A percentile compares a stretch with the other conserved stretches of the same genome.
Conservation (phyloP, 768 basidiomycete genomes). For the Leccinum arenicola region DNA sequence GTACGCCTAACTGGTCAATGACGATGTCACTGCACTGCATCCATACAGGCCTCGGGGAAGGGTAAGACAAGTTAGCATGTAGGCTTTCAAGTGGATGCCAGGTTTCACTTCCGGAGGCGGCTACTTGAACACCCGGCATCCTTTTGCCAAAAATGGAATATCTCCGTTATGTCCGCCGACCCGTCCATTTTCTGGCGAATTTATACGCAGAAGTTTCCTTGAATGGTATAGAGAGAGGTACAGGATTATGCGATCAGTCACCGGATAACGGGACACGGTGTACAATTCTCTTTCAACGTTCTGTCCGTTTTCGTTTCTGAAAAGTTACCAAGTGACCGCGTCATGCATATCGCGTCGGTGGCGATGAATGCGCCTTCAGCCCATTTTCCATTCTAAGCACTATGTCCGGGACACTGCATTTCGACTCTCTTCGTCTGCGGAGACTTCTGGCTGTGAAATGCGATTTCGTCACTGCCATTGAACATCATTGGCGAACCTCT, state of each 20-base stretch:
- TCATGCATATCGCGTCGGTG: conserved; percentile 26
- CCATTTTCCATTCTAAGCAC: conserved; percentile 26
- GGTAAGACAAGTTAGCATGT: conserved; percentile 7
- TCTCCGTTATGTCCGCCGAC: conserved; percentile 2
- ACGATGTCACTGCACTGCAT: conserved; percentile 24
- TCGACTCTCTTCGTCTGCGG: conserved; percentile 25
- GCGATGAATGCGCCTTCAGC: conserved; percentile 28
- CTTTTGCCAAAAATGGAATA: background rate
- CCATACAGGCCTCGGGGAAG: conserved; percentile 5
- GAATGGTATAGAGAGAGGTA: conserved; percentile 12
- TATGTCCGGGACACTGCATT: conserved; percentile 31
- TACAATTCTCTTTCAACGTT: conserved; percentile 6
- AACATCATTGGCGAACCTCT: conserved; percentile 17
- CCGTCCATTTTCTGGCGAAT: background rate
- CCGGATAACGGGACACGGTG: conserved; percentile 23
- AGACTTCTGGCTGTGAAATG: conserved; percentile 32
- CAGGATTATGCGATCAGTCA: conserved; percentile 21
- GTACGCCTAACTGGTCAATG: conserved; percentile 15
- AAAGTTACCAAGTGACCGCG: conserved; percentile 5
- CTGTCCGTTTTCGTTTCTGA: conserved; percentile 9
- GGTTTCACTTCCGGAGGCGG: conserved; percentile 18
- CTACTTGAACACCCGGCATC: conserved; percentile 18
- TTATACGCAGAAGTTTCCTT: conserved; percentile 1
- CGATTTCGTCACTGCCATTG: conserved; percentile 32
- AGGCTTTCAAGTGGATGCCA: background rate